Base-by-base conservation (phyloP, 208 protist genomes). In the Trypanosoma caninum region DNA sequence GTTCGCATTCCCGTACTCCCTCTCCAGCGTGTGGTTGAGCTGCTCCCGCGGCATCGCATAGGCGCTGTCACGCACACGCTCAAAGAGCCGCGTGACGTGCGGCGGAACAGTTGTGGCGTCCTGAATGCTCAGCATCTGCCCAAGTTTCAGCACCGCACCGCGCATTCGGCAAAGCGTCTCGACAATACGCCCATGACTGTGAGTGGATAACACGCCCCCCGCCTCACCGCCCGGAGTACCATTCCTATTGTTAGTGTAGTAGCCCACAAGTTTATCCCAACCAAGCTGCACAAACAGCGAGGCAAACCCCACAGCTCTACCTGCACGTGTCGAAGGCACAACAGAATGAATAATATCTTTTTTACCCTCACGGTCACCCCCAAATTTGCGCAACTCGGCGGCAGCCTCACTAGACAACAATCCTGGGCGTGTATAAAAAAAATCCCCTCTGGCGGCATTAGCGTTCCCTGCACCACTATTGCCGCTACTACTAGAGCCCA, bases 161-260 rank as follows among this genome's bases (percentile, higher is more conserved):
- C 97, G 82, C 97, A 99, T 99, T 28, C 91, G 84, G 55, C 96
- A 97, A 22, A 99, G 78, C 16, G 95, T 95, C 14, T 97, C 78
- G 3, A 95, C 93, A n/a, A 99, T 84, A 57, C 82, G 74, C 48
- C 94, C 64, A 47, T 91, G 84, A 0, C 76, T 72, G 18, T 59
- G 37, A 34, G 54, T 46, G 2, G 83, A 80, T 28, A 95, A 42
- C 0, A 89, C 11, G 5, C 73, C 65, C 20, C 40, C 40, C 3
- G 18, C 42, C 10, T 48, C 52, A 10, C 25, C 14, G 22, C 56
- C 11, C 20, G 2, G n/a, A n/a, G n/a, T n/a, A n/a, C n/a, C 23
- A 5, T 44, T 13, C 22, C 10, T 18, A 44, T 18, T 13, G 38
- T n/a, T 11, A 3, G 80, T 67, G 3, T 64, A 69, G 18, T 23